Base-by-base conservation (phyloP, 768 basidiomycete species). In the Leucocoprinus birnbaumii region DNA sequence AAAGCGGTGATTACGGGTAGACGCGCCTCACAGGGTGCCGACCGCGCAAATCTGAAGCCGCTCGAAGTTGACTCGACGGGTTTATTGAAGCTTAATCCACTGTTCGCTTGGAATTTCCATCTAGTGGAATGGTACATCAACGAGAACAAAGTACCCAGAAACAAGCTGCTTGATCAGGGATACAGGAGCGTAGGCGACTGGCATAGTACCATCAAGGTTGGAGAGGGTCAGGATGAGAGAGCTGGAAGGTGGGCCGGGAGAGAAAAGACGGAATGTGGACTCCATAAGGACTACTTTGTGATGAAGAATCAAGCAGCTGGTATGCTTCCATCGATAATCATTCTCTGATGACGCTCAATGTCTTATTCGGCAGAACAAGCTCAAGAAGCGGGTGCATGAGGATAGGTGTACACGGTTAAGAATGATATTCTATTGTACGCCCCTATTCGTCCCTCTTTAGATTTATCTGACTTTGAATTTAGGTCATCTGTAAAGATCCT, bases 101-200 rank as follows among this genome's bases (percentile, higher is more conserved):
- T 99, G 40, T 93, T 86, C 63, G 74, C 83, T 16, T 99, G 97
- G 97, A 82, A 80, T 19, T 96, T 97, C 70, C 67, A 73, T 7
- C 70, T 91, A 38, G 91, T 98, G 16, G 87, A 97, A 58, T 86
- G 83, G 68, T 95, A 98, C 68, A 79, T 96, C 58, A 83, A 83
- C 41, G 77, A 81, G 57, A 83, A 98, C 71, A 72, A 82, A 43
- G 94, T 98, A 0, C 95, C 95, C 2, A 83, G 84, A 58, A 98
- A 99, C 74, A 83, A 80, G 57, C 78, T 99, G 3, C 80, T 99
- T 38, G 84, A 84, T 57, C 84, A 93, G 66, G 97, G 97, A 2
- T 99, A 98, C 75, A 88, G 86, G 62, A 94, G 91, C 65, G 85
- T 99, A 59, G 97, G 97, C 3, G 97, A 99, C 71, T 96, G 95